phyloP scores from a whole-genome alignment of 2,329 filamentous ascomycete genomes.

The Metarhizium rileyi region DNA sequence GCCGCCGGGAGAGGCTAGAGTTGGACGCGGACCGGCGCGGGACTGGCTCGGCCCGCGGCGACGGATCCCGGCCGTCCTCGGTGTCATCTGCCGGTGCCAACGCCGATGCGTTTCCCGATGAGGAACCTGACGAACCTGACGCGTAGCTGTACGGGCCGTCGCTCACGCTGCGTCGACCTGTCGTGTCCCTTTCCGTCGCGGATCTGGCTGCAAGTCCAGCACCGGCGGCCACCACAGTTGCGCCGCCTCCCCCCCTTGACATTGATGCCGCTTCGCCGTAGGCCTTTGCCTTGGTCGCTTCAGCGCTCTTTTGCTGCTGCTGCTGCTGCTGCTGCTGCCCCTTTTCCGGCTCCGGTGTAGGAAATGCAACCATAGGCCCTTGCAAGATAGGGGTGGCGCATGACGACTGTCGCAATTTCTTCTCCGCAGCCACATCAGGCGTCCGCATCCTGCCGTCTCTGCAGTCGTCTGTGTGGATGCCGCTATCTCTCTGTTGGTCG shows the following conservation, averaged over 20 bases:
- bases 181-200: slow-evolving; percentile 12
- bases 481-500: slow-evolving; percentile 41
- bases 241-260: not conserved
- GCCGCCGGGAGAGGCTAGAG: slow-evolving; percentile 34
- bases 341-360: slow-evolving; percentile 38
- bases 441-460: slow-evolving; percentile 22
- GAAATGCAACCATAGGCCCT: slow-evolving; percentile 25
- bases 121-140: slow-evolving; percentile 1
- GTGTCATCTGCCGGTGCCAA: not conserved
- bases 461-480: slow-evolving; percentile 43
- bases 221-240: not conserved
- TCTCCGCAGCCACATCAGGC: slow-evolving; percentile 18
- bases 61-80: slow-evolving; percentile 5
- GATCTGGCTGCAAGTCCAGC: not conserved
- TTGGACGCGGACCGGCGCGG: slow-evolving; percentile 41
- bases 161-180: slow-evolving; percentile 6
- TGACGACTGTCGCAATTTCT: slow-evolving; percentile 22
- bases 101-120: not conserved
- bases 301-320: slow-evolving; percentile 7
- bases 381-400: slow-evolving; percentile 29
- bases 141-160: slow-evolving; percentile 4
- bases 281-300: slow-evolving; percentile 12
- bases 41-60: slow-evolving; percentile 14
- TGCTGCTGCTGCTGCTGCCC: slow-evolving; percentile 11
- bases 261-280: slow-evolving; percentile 17